Conservation (phyloP, 345 rosid genomes). For the Populus tremula region DNA sequence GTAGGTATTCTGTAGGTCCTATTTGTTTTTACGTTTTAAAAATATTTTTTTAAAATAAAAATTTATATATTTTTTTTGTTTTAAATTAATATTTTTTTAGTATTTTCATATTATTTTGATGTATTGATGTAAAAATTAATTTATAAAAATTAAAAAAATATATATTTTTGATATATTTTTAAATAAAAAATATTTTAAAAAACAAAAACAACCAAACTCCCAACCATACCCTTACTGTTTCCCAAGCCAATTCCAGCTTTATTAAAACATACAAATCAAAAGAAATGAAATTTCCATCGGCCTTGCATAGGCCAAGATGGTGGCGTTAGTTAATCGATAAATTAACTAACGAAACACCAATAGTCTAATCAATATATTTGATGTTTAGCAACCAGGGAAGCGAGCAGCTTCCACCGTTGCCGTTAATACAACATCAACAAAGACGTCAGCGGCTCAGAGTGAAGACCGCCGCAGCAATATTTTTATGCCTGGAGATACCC, state of each 20-base stretch:
- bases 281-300: neutral
- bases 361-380: neutral
- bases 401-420: neutral
- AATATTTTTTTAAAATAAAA: no score
- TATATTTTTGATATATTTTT: no score
- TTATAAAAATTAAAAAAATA: no score
- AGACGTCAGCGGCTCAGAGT: neutral
- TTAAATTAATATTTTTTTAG: no score
- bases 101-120: no score
- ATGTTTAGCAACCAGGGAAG: neutral
- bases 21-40: no score
- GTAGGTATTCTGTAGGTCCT: neutral
- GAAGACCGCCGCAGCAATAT: neutral
- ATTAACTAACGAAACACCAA: neutral
- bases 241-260: neutral
- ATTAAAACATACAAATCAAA: neutral
- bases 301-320: neutral
- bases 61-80: no score
- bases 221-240: neutral
- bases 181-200: no score
- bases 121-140: no score
- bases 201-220: no score
- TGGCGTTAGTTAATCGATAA: neutral
- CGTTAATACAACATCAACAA: neutral
- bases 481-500: constrained; percentile 23